Base-by-base conservation (phyloP, 192 early-diverging fungal genomes). In the Coemansia sp. region DNA sequence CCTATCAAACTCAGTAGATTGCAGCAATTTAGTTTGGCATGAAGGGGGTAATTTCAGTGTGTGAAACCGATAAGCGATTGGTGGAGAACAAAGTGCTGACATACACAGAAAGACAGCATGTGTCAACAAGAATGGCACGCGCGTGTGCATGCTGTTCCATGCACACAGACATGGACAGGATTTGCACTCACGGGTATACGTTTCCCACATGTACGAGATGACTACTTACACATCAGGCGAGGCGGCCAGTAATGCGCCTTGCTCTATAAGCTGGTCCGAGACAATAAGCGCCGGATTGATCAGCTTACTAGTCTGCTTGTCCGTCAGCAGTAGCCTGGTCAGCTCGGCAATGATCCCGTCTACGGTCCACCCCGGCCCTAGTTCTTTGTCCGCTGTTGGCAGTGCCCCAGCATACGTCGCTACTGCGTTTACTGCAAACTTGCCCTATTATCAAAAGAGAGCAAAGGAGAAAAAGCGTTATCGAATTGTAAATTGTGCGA, bases 281-380 rank as follows among this genome's bases (percentile, higher is more conserved):
- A 82, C 80, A 13, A 74, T 74, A 30, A 82, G 70, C 27, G 80
- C 65, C 35, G 80, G 80, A 39, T 82, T 82, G 56, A 82, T 82
- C 15, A 71, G 41, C 66, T 66, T 76, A 66, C 80, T 82, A 18
- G 80, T 76, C 41, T 59, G 67, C 39, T 68, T 69, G 60, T 82
- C 80, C 0, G 80, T 82, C 10, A 74, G 68, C 65, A 82, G 59
- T 37, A 82, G 62, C 62, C 80, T 64, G 8, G 74, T 73, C 71
- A 82, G 45, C 60, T 82, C 80, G 37, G 40, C 59, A 24, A 82
- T 65, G 18, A 82, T 45, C 40, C 80, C 68, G 30, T 69, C 66
- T n/a, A 68, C 71, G 11, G 65, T 64, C 79, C 79, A 76, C 43
- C 61, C 65, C 18, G 47, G 56, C 62, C 56, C 50, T 41, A 27